Evolutionary conservation across 2,329 filamentous ascomycete species (phyloP), one percentile per base, ranked within the genome.

Genomic region (Fusarium buharicum): DNA sequence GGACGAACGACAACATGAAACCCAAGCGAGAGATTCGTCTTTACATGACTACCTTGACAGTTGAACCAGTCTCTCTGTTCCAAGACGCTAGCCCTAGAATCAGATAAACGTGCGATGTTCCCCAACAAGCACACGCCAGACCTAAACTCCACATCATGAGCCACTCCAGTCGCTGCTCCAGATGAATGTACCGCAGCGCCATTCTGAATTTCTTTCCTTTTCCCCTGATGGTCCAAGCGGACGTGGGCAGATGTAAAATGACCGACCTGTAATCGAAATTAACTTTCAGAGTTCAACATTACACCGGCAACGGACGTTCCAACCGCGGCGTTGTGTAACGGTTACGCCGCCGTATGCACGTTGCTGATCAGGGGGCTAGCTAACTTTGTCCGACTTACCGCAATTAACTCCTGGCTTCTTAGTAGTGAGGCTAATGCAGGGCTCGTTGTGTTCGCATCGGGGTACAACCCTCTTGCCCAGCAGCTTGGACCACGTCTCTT

Each of bases 341-440:
- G 45, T 16, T 22, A 59, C 46, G 50, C 62, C 58, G 52, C 62
- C 13, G 10, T 41, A 50, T 50, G 20, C 45, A 60, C 22, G 37
- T 44, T 50, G 50, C 40, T 45, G 13, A 33, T 20, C 16, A 6
- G 17, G 13, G 20, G 18, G 38, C 36, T 28, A 53, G 40, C 27
- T 47, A 31, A 22, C 37, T 47, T 24, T 38, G 50, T 38, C 34
- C 31, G 24, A 63, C 81, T 70, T 77, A 85, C 82, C 94, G 77
- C 73, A 89, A 70, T 98, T 99, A 62, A 91, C 79, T 2, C 95
- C 95, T 1, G 92, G 83, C 73, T 98, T 98, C 79, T 94, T 97
- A 1, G 93, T 97, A 16, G 88, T 84, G 47, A 94, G 79, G 64
- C 84, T 91, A 63, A 93, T 90, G 75, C 95, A 98, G 3, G 91